Evolutionary conservation across 805 yeast genomes (phyloP).

Genomic region (Wickerhamiella siamensis): DNA sequence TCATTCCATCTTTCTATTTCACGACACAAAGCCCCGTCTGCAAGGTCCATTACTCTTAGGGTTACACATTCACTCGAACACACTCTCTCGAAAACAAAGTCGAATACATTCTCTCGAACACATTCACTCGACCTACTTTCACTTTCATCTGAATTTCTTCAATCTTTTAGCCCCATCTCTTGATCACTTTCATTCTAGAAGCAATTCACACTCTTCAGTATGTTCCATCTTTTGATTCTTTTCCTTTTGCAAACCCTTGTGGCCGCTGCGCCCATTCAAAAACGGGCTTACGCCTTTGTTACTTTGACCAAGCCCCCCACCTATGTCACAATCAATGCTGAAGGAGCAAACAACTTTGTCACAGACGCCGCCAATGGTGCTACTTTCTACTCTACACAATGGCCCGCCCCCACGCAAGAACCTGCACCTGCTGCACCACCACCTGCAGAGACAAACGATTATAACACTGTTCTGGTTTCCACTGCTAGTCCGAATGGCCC

Average conservation of each 20-base stretch:
- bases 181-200: too few relatives aligned
- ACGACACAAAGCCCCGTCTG: too few relatives aligned
- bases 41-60: too few relatives aligned
- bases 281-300: slow-evolving; percentile 12
- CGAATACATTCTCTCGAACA: too few relatives aligned
- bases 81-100: too few relatives aligned
- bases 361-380: slow-evolving; percentile 6
- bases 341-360: slow-evolving; percentile 10
- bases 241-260: slow-evolving; percentile 4
- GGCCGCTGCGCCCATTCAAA: slow-evolving; percentile 4
- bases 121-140: too few relatives aligned
- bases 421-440: slow-evolving; percentile 14
- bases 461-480: slow-evolving; percentile 7
- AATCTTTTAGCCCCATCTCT: too few relatives aligned
- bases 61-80: too few relatives aligned
- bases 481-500: background rate
- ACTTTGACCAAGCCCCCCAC: slow-evolving; percentile 13
- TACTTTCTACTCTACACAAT: slow-evolving; percentile 8
- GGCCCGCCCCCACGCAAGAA: slow-evolving; percentile 16
- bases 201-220: too few relatives aligned
- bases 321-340: slow-evolving; percentile 14
- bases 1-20: too few relatives aligned
- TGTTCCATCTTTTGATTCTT: slow-evolving; percentile 2
- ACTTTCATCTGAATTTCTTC: too few relatives aligned
- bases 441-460: slow-evolving; percentile 9